These are phyloP conservation scores for Puccinellia tenuiflora DNA, from an alignment of 176 grass and related monocot genomes.

Conservation along the genomic window DNA sequence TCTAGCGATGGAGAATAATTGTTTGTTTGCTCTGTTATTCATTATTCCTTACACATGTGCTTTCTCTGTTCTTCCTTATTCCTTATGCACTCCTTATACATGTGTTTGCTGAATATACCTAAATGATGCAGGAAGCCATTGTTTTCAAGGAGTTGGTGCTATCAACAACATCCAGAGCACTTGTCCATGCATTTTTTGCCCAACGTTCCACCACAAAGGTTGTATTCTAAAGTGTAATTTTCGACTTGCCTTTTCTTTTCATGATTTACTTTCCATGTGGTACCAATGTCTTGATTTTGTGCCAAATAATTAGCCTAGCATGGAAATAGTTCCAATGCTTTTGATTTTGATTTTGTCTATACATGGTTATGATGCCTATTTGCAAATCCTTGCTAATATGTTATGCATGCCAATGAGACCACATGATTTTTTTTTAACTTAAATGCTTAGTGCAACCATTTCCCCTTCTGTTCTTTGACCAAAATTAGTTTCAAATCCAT, in stretches of 20 bases:
- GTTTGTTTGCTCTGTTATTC: constrained; percentile 12
- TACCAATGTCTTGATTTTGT: neutral
- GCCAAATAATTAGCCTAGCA: neutral
- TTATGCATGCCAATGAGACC: neutral
- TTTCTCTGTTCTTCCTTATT: neutral
- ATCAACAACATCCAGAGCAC: constrained; percentile 61
- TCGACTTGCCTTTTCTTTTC: constrained; percentile 10
- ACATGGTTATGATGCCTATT: neutral
- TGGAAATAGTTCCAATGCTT: neutral
- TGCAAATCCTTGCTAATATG: neutral
- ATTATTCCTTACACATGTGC: neutral
- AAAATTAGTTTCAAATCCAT: neutral
- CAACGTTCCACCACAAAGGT: constrained; percentile 89
- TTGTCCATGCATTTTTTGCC: constrained; percentile 84
- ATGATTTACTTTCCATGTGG: constrained; percentile 10
- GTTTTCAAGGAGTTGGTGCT: constrained; percentile 75
- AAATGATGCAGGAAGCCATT: constrained; percentile 66
- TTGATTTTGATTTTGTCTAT: neutral
- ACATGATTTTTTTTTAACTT: neutral
- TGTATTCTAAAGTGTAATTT: neutral
- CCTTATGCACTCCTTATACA: neutral
- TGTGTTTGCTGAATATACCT: neutral
- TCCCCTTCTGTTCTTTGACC: neutral
- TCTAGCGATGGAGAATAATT: neutral
- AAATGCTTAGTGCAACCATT: neutral